A percentile compares a stretch with the other conserved stretches of the same genome.
These are phyloP conservation scores for Babesia ovata DNA, from an alignment of 169 alveolate genomes.

Conservation along the genomic window DNA sequence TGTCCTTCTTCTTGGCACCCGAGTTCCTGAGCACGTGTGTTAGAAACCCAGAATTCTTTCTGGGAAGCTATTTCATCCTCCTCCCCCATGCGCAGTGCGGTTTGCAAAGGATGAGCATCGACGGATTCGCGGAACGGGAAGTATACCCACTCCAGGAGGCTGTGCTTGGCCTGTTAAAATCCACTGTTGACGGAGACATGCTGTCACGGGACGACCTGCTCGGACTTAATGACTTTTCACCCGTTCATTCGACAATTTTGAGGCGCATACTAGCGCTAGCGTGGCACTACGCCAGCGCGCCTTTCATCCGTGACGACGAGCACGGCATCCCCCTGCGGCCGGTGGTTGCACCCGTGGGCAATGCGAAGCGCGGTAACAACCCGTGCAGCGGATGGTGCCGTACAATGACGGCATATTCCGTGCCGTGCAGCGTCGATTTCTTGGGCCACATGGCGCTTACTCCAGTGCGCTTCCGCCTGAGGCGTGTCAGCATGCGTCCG, in stretches of 20 bases:
- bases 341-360: neutral
- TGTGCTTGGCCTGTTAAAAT: slow-evolving; percentile 25
- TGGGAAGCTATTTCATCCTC: slow-evolving; percentile 37
- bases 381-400: slow-evolving; percentile 12
- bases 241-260: slow-evolving; percentile 16
- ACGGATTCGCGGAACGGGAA: slow-evolving; percentile 25
- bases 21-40: slow-evolving; percentile 54
- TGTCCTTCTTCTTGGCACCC: slow-evolving; percentile 32
- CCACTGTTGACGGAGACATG: slow-evolving; percentile 15
- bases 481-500: neutral
- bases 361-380: neutral
- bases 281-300: slow-evolving; percentile 41
- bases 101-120: slow-evolving; percentile 10
- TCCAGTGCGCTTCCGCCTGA: slow-evolving; percentile 6
- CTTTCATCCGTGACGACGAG: slow-evolving; percentile 9
- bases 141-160: slow-evolving; percentile 48
- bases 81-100: slow-evolving; percentile 46
- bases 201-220: slow-evolving; percentile 24
- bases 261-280: slow-evolving; percentile 34
- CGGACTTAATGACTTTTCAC: slow-evolving; percentile 1
- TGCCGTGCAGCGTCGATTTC: slow-evolving; percentile 1
- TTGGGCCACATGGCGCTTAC: neutral
- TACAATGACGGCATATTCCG: slow-evolving; percentile 3
- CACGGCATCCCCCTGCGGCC: neutral
- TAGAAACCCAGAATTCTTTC: slow-evolving; percentile 17